These are phyloP conservation scores for Prunus armeniaca DNA, from an alignment of 306 rosid genomes.

Conservation along the genomic window DNA sequence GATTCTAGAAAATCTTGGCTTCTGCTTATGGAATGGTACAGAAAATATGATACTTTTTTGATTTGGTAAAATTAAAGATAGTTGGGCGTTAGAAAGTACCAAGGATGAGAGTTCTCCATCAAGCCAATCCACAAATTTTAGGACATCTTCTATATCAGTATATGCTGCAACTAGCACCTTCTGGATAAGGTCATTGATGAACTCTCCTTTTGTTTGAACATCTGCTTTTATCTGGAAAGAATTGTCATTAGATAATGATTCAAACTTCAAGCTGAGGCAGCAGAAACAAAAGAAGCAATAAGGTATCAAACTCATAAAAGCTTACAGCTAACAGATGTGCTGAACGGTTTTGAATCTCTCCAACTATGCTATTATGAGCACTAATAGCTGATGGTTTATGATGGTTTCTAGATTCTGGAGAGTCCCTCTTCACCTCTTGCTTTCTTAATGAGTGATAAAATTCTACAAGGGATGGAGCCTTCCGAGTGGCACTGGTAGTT, in stretches of 20 bases:
- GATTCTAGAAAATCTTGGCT: background rate
- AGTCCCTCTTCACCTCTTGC: constrained; percentile 51
- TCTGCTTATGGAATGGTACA: background rate
- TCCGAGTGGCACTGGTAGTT: constrained; percentile 30
- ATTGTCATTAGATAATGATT: constrained; percentile 17
- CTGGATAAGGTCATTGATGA: constrained; percentile 71
- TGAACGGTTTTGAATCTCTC: constrained; percentile 94
- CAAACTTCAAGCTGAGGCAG: constrained; percentile 11
- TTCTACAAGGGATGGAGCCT: constrained; percentile 50
- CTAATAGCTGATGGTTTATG: constrained; percentile 42
- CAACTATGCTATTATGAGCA: constrained; percentile 88
- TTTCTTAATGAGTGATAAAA: constrained; percentile 54
- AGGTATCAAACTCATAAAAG: constrained; percentile 7
- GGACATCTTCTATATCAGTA: constrained; percentile 70
- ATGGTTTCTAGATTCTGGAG: constrained; percentile 36
- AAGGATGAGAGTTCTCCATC: constrained; percentile 75
- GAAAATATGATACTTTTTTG: background rate
- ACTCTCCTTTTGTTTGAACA: constrained; percentile 86
- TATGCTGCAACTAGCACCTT: constrained; percentile 68
- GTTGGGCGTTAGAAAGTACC: constrained; percentile 41
- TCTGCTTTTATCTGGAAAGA: constrained; percentile 73
- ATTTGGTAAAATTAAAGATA: background rate
- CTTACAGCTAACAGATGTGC: constrained; percentile 92
- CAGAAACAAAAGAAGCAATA: constrained; percentile 19
- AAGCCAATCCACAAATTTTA: constrained; percentile 88